These are phyloP conservation scores for Hypoxylon intermedium DNA, from an alignment of 495 filamentous ascomycete genomes.

Conservation along the genomic window DNA sequence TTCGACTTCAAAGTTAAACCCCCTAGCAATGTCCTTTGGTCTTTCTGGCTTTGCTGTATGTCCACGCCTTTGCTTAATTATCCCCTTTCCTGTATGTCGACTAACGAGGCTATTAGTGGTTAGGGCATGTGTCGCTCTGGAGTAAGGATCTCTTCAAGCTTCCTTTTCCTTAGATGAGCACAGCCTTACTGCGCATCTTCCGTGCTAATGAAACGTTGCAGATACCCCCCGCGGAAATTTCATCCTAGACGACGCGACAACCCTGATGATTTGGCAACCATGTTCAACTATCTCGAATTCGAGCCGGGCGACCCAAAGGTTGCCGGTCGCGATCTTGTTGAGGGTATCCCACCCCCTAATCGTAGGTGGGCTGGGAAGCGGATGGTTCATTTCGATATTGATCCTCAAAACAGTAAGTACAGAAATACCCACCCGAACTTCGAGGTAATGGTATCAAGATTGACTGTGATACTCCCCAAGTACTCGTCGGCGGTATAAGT, in stretches of 20 bases:
- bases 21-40: conserved; percentile 36
- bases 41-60: conserved; percentile 32
- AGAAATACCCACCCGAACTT: background rate
- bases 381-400: conserved; percentile 35
- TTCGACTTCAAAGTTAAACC: too few relatives aligned
- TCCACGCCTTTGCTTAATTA: background rate
- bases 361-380: conserved; percentile 17
- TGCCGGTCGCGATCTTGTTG: conserved; percentile 15
- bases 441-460: background rate
- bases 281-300: background rate
- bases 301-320: background rate
- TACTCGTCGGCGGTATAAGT: conserved; percentile 19
- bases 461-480: conserved; percentile 5
- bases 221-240: conserved; percentile 29
- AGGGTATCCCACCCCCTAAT: conserved; percentile 10
- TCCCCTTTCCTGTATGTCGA: background rate
- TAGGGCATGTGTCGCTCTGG: conserved; percentile 24
- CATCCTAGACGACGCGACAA: conserved; percentile 21
- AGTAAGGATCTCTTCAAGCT: conserved; percentile 4
- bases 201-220: conserved; percentile 2
- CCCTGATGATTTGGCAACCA: background rate
- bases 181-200: too few relatives aligned
- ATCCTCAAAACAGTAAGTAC: conserved; percentile 29
- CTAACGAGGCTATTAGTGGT: conserved; percentile 26
- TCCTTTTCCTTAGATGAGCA: background rate